Evolutionary conservation across 73 alveolate species (phyloP), one percentile per base, ranked within the genome.

Genomic region (Symbiodinium pilosum): DNA sequence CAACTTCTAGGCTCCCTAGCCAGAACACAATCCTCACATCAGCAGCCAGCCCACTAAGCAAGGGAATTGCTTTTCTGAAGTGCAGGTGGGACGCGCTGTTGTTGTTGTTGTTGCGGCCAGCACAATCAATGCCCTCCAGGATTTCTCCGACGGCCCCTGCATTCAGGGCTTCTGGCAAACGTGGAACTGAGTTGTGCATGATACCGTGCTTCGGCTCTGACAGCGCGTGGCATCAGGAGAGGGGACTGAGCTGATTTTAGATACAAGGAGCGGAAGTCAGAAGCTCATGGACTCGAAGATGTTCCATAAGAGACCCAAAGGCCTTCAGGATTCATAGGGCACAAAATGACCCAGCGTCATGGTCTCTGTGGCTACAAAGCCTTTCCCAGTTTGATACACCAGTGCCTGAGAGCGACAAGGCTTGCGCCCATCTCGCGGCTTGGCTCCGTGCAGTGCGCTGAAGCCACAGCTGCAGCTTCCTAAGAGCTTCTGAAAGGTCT

Each of bases 401-500:
- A 38, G 52, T 8, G 86, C 95, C 95, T 88, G 95, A 88, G 86
- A 56, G 71, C 95, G 69, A 56, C 51, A 88, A 77, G 42, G 95
- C 95, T 26, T 83, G 64, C 4, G 95, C 95, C 95, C 95, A 88
- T 4, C 95, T 64, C 21, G 95, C 95, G 39, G 95, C 86, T 30
- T 88, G 95, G 71, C 86, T 88, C 69, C 43, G 71, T 0, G 95
- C 95, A 4, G 43, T 44, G 28, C 69, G 83, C 43, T 88, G 95
- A 43, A 88, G 95, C 95, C 95, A 88, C 28, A 59, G 85, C 71
- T 88, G 95, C 21, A 88, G 95, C 77, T 77, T 88, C 95, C 95
- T 88, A 1, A 43, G 47, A 7, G 26, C n/a, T n/a, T 54, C 26
- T n/a, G 73, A 26, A 54, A 54, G 73, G 20, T n/a, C 73, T 26